phyloP scores from a whole-genome alignment of 495 filamentous ascomycete species.

The Annulohypoxylon bovei region DNA sequence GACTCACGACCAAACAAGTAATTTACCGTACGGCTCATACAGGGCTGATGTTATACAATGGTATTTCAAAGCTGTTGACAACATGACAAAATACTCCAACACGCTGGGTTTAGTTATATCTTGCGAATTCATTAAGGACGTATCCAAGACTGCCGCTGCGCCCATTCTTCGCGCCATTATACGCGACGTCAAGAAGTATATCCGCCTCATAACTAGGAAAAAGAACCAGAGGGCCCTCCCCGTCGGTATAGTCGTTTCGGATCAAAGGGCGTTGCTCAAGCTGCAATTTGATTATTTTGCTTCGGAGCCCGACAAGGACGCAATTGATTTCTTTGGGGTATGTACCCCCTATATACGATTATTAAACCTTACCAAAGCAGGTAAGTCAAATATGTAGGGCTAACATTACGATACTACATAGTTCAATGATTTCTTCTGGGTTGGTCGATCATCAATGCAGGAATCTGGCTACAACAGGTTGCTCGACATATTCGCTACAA shows the following conservation, averaged over 20 bases:
- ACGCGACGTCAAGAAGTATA: constrained; percentile 77
- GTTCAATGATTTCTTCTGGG: constrained; percentile 81
- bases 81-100: constrained; percentile 71
- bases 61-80: constrained; percentile 74
- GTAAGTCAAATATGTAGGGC: not conserved
- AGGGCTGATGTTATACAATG: constrained; percentile 63
- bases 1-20: not conserved
- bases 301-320: constrained; percentile 64
- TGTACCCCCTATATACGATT: constrained; percentile 58
- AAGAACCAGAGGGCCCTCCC: constrained; percentile 70
- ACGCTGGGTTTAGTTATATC: constrained; percentile 80
- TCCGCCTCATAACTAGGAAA: constrained; percentile 44
- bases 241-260: constrained; percentile 75
- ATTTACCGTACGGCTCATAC: constrained; percentile 62
- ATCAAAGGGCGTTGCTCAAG: constrained; percentile 65
- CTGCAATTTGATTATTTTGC: constrained; percentile 74
- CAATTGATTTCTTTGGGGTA: constrained; percentile 81
- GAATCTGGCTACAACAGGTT: constrained; percentile 64
- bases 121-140: constrained; percentile 71
- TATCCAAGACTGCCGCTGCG: constrained; percentile 66
- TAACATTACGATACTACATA: constrained; percentile 46
- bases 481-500: constrained; percentile 65
- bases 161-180: constrained; percentile 79
- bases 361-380: not conserved
- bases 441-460: constrained; percentile 65